Conservation (phyloP, 1,284 basidiomycete genomes). For the Austroboletus niveus region DNA sequence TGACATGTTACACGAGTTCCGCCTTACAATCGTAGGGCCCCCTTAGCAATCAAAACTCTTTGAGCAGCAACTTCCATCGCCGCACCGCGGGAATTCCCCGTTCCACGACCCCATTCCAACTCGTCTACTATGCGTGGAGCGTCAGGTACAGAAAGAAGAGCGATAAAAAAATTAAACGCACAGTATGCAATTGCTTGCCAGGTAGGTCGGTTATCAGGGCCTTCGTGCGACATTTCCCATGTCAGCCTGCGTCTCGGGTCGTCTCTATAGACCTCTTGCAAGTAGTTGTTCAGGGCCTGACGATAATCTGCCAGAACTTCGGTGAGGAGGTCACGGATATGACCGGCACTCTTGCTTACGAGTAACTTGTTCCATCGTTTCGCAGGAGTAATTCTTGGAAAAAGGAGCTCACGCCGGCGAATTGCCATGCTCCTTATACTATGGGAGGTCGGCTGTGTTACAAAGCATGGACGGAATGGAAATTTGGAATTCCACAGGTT, state of each 20-base stretch:
- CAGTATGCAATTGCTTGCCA: constrained; percentile 26
- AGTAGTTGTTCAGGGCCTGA: constrained; percentile 26
- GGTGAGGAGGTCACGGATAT: neutral
- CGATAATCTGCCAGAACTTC: constrained; percentile 16
- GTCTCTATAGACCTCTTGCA: constrained; percentile 18
- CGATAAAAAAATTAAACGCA: constrained; percentile 12
- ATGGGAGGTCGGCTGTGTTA: constrained; percentile 7
- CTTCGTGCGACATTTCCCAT: constrained; percentile 22
- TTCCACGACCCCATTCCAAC: constrained; percentile 30
- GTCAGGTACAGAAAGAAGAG: neutral
- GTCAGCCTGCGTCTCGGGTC: constrained; percentile 13
- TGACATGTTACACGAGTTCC: neutral
- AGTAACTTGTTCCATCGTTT: constrained; percentile 11
- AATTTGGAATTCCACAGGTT: constrained; percentile 22
- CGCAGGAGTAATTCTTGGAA: neutral
- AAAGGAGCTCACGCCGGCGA: neutral
- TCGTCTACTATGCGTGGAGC: constrained; percentile 17
- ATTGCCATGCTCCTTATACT: constrained; percentile 17
- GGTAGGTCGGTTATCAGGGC: constrained; percentile 25
- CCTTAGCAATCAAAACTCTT: constrained; percentile 18
- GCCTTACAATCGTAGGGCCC: neutral
- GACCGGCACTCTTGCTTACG: constrained; percentile 13
- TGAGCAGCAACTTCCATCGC: constrained; percentile 27
- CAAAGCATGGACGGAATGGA: constrained; percentile 2
- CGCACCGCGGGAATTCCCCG: constrained; percentile 15